These are phyloP conservation scores for Tribonema minus DNA, from an alignment of 108 stramenopile species.

Conservation along the genomic window DNA sequence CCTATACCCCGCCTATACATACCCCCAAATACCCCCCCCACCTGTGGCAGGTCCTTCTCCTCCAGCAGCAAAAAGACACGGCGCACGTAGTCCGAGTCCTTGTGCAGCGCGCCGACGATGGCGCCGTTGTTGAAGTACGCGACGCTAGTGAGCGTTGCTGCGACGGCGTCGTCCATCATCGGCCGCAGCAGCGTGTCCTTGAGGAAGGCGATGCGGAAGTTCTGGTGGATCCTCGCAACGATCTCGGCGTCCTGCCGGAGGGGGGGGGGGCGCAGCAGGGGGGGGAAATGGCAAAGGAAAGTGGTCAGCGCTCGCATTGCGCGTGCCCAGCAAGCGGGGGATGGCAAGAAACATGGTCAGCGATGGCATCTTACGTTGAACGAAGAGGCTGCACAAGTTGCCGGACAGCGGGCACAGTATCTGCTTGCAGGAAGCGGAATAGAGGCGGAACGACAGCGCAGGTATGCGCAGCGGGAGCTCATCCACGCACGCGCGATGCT, in stretches of 20 bases:
- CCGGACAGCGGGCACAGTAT: too few species aligned
- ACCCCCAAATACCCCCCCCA: too few species aligned
- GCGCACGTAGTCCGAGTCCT: conserved; percentile 32
- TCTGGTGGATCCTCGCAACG: conserved; percentile 49
- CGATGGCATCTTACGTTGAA: too few species aligned
- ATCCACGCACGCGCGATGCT: too few species aligned
- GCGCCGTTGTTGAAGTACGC: conserved; percentile 38
- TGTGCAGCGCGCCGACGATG: conserved; percentile 28
- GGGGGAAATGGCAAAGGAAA: neutral
- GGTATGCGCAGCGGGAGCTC: too few species aligned
- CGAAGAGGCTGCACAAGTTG: too few species aligned
- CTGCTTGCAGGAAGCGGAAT: too few species aligned
- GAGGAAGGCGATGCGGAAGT: conserved; percentile 51
- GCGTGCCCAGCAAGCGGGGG: neutral
- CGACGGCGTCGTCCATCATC: conserved; percentile 42
- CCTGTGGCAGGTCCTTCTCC: conserved; percentile 6
- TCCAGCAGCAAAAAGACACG: conserved; percentile 31
- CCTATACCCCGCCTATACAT: too few species aligned
- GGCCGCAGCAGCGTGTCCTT: conserved; percentile 45
- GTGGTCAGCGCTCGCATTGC: neutral
- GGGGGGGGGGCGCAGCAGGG: neutral
- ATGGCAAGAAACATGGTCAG: neutral
- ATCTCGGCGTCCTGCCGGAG: conserved; percentile 18
- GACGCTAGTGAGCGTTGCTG: conserved; percentile 24
- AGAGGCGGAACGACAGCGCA: too few species aligned